Evolutionary conservation across 2,329 filamentous ascomycete species (phyloP), one percentile per base, ranked within the genome.

Genomic region (Hypocreales sp.): DNA sequence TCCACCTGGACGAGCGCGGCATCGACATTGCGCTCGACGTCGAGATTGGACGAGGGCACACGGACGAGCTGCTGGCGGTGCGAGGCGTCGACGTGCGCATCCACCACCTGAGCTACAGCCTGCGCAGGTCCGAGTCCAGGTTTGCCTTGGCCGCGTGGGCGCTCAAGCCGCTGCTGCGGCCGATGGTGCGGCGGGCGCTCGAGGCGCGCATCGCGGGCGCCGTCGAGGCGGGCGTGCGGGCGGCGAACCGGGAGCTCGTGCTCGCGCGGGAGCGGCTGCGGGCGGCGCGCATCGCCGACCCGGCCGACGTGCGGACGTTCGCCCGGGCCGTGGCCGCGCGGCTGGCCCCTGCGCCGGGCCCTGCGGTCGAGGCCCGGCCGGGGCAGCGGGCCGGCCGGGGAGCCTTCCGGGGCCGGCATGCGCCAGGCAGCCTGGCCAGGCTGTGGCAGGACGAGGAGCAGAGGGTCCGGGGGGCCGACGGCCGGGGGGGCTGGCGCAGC

Each of bases 361-460:
- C 81, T 2, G 80, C 92, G 47, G 40, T 92, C 1, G 77, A 90
- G 36, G 63, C 75, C 2, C 60, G 79, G 3, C 58, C 92, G 11
- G 83, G 83, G 2, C 56, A 92, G 8, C 65, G 67, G 15, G 60
- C 61, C 6, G 61, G 61, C 4, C 31, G 40, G 4, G 67, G 66
- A 8, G 57, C 87, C 0, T 95, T 95, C 58, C 72, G 73, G 39
- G 81, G 79, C 4, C 68, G 83, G 2, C 94, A 93, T 54, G 77
- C 87, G 1, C 87, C 87, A 0, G 86, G 83, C 1, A 93, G 84
- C 49, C 58, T 94, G 15, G 79, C 90, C 27, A 84, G 80, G 54
- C 52, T 92, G n/a, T 93, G 83, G 82, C 71, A 87, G 38, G 76
- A 84, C 37, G 79, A 92, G 53, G 64, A 63, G 13, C 79, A 92